Base-by-base conservation (phyloP, 140 eudicot genomes). In the Ambrosia hybrid region DNA sequence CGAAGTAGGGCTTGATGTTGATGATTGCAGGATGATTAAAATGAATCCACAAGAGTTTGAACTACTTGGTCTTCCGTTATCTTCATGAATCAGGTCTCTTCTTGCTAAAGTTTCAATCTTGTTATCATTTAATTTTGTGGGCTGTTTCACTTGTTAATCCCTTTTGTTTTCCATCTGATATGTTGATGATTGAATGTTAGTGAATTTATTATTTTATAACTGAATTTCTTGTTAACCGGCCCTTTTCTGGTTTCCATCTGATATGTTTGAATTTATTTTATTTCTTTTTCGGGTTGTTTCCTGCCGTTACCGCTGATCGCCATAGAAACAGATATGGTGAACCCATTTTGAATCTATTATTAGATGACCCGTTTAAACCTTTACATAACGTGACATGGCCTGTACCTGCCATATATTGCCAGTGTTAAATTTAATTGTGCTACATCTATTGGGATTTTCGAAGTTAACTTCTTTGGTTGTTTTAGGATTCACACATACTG, bases 401-500 rank as follows among this genome's bases (percentile, higher is more conserved):
- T 21, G 26, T 1, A 21, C 26, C 26, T 21, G 26, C 26, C 26
- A 21, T 21, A 21, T 21, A 21, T 21, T 21, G 26, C 26, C 26
- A 1, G 26, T 21, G 0, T 21, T 21, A 16, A 5, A 6, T 14
- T 4, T 30, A 60, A 10, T 15, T 10, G 6, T 34, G 21, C 67
- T 34, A 60, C 48, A 6, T 8, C 10, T 43, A 9, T 39, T 6
- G 16, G 10, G 36, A 12, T 9, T 10, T 1, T 62, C 12, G 4
- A 12, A 12, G 49, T 62, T 36, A n/a, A 62, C 26, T 8, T 4
- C 53, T 34, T 52, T 21, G 17, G 15, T 39, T 65, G 55, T 30
- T 67, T 8, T 94, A 94, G 99, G 99, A 74, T 94, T 94, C 82
- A 83, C 96, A 57, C 99, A 94, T 78, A 70, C 99, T 63, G 97